Evolutionary conservation across 495 filamentous ascomycete genomes (phyloP), one percentile per base, ranked within the genome.

Genomic region (Trichoderma parareesei): DNA sequence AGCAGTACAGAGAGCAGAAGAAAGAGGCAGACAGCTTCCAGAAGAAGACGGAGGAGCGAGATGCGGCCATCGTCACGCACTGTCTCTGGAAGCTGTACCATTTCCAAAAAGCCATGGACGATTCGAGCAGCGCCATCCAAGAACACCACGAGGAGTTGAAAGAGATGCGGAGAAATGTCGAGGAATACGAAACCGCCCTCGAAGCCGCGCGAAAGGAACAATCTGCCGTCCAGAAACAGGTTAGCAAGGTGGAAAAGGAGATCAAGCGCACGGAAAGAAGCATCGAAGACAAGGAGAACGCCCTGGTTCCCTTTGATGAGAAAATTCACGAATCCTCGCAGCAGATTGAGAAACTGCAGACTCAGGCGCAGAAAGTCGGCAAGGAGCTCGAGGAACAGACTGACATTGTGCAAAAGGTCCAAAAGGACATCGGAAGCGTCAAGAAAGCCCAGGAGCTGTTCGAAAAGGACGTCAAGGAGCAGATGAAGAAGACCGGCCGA

Each of bases 21-120:
- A 87, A 89, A 62, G 95, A 97, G 70, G 93, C 93, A 9, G 94
- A 98, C 61, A 92, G 88, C 66, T 98, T 91, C 71, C 87, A 93
- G 48, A 84, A 84, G 59, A 96, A 96, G 74, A 88, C 87, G 1
- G 87, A 93, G 59, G 92, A 98, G 76, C 84, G 91, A 44, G 93
- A 98, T 73, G 85, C 92, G 63, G 95, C 94, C 11, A 89, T 96
- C 65, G 91, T 98, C 60, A 94, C 90, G 0, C 95, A 98, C 65
- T 92, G 96, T 44, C 78, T 98, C 13, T 98, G 94, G 93, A 98
- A 98, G 75, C 79, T 99, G 2, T 98, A 90, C 76, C 92, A 97
- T 74, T 96, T 96, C 74, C 94, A 99, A 74, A 87, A 87, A 38
- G 81, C 91, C 38, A 97, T 99, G 75, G 92, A 97, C 69, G 88